Conservation (phyloP, 108 stramenopile genomes). For the Nitzschia putrida region DNA sequence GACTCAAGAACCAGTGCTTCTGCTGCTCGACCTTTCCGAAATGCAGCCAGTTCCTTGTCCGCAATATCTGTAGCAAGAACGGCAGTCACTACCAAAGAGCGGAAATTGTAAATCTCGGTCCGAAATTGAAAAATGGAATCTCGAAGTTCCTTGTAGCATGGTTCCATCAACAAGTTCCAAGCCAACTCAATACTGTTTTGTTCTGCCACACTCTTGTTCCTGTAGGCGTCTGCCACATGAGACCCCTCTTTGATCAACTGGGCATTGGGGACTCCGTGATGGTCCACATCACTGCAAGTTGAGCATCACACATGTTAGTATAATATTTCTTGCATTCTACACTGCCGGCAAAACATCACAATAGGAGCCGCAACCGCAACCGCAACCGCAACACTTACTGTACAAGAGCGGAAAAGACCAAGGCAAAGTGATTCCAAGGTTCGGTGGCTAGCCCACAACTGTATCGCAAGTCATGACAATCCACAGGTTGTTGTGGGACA, state of each 20-base stretch:
- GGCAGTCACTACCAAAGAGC: constrained; percentile 33
- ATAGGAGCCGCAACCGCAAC: not conserved
- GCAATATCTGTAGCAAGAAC: constrained; percentile 54
- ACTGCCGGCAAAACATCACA: no score
- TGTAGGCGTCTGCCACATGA: constrained; percentile 39
- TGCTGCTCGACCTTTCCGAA: constrained; percentile 34
- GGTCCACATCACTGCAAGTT: constrained; percentile 13
- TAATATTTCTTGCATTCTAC: no score
- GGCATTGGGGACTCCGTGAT: constrained; percentile 54
- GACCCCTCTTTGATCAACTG: constrained; percentile 46
- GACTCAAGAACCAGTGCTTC: constrained; percentile 26
- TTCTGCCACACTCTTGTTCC: constrained; percentile 53
- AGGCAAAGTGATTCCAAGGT: constrained; percentile 35
- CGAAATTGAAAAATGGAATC: constrained; percentile 25
- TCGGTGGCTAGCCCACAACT: constrained; percentile 36
- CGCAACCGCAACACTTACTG: constrained; percentile 3
- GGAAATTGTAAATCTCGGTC: constrained; percentile 27
- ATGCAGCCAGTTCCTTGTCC: constrained; percentile 39
- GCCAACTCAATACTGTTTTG: constrained; percentile 37
- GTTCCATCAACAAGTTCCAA: constrained; percentile 49
- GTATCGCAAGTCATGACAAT: constrained; percentile 4
- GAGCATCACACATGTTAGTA: not conserved
- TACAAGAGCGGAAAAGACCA: constrained; percentile 35
- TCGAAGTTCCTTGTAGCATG: constrained; percentile 37
- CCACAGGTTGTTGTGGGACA: not conserved